phyloP scores from a whole-genome alignment of 805 yeast genomes.

The Yamadazyma scolyti region DNA sequence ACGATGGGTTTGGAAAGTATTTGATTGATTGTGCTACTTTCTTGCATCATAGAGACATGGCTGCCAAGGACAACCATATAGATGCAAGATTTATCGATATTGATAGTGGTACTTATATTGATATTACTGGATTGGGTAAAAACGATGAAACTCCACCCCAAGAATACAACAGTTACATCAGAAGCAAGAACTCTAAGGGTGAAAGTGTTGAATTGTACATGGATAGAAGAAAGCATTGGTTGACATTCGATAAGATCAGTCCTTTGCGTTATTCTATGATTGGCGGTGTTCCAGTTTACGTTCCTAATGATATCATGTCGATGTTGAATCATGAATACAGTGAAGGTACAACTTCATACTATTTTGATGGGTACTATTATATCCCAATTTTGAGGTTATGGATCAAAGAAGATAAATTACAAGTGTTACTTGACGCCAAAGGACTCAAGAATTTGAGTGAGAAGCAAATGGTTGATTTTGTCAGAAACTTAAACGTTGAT shows the following conservation, averaged over 20 bases:
- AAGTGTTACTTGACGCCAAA: slow-evolving; percentile 8
- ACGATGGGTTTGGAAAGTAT: slow-evolving; percentile 23
- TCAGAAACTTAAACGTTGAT: slow-evolving; percentile 14
- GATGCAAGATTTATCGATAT: slow-evolving; percentile 56
- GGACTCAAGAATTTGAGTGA: slow-evolving; percentile 8
- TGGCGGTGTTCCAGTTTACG: slow-evolving; percentile 47
- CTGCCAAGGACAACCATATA: slow-evolving; percentile 21
- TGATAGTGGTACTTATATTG: slow-evolving; percentile 56
- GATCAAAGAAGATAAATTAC: slow-evolving; percentile 13
- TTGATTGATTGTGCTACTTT: slow-evolving; percentile 28
- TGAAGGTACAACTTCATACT: slow-evolving; percentile 18
- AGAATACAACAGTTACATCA: slow-evolving; percentile 15
- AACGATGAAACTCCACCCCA: slow-evolving; percentile 14
- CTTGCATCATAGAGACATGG: slow-evolving; percentile 23
- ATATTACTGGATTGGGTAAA: slow-evolving; percentile 46
- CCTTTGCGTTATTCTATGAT: slow-evolving; percentile 52
- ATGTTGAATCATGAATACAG: slow-evolving; percentile 25
- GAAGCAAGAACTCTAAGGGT: slow-evolving; percentile 13
- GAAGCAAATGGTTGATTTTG: slow-evolving; percentile 10
- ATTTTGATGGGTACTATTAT: slow-evolving; percentile 18
- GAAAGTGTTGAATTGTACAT: slow-evolving; percentile 20
- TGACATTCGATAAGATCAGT: slow-evolving; percentile 33
- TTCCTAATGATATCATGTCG: slow-evolving; percentile 24
- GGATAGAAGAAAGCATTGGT: slow-evolving; percentile 33
- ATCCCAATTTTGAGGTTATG: slow-evolving; percentile 23